Evolutionary conservation across 176 grass and related monocot species (phyloP).

Genomic region (Lolium rigidum): DNA sequence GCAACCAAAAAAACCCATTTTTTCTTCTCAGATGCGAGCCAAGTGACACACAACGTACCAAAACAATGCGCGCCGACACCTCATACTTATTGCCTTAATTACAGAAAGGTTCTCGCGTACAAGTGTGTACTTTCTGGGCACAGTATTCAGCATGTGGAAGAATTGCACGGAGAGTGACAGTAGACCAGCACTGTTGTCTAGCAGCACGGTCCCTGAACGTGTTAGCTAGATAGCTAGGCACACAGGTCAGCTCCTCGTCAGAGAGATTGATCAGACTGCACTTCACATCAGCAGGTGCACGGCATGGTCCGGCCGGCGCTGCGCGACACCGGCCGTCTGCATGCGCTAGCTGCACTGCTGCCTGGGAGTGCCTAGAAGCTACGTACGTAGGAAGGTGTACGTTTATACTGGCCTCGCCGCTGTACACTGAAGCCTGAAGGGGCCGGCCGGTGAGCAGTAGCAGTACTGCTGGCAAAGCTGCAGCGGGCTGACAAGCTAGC

Average conservation of each 20-base stretch:
- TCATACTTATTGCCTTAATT: neutral
- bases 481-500: neutral
- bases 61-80: no score
- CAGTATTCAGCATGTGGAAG: neutral
- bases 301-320: neutral
- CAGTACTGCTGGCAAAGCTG: neutral
- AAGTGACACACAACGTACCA: no score
- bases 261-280: constrained; percentile 1
- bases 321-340: neutral
- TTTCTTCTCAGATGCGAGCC: no score
- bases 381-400: constrained; percentile 8
- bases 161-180: neutral
- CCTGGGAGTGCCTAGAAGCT: neutral
- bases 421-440: neutral
- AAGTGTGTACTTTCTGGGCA: neutral
- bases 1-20: no score
- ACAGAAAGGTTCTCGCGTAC: neutral
- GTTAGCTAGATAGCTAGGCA: constrained; percentile 10
- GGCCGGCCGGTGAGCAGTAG: no score
- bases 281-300: neutral
- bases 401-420: constrained; percentile 23
- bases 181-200: neutral
- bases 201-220: neutral
- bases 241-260: neutral
- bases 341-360: neutral